Evolutionary conservation across 208 protist genomes (phyloP).

Genomic region (Phytomonas sp.): DNA sequence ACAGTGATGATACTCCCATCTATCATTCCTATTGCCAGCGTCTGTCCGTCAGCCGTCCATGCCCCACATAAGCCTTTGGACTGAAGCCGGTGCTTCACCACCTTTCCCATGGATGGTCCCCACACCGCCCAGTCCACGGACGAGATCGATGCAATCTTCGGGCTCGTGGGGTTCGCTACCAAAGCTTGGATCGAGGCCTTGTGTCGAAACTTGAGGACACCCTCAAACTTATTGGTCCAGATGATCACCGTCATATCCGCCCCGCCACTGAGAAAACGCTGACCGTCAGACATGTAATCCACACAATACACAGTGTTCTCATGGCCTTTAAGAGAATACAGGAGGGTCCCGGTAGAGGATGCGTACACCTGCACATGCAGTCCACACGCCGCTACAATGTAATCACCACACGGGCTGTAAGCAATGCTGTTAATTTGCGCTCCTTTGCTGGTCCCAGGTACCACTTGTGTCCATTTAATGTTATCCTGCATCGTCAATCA

Average conservation of each 20-base stretch:
- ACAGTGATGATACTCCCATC: conserved; percentile 63
- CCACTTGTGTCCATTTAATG: conserved; percentile 47
- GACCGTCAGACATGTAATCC: conserved; percentile 85
- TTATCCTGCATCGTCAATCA: conserved; percentile 1
- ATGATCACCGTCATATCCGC: conserved; percentile 94
- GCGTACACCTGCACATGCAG: conserved; percentile 92
- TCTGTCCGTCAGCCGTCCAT: conserved; percentile 93
- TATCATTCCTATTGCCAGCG: conserved; percentile 88
- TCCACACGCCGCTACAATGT: conserved; percentile 86
- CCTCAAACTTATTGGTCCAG: conserved; percentile 91
- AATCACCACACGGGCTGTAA: conserved; percentile 86
- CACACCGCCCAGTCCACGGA: conserved; percentile 94
- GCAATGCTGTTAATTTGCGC: conserved; percentile 78
- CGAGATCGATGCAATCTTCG: conserved; percentile 86
- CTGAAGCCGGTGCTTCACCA: conserved; percentile 78
- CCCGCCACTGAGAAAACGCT: conserved; percentile 89
- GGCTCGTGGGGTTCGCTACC: conserved; percentile 85
- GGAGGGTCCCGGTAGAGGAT: conserved; percentile 77
- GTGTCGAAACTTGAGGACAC: conserved; percentile 94
- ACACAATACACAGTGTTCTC: conserved; percentile 91
- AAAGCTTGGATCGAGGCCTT: conserved; percentile 93
- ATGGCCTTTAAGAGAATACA: conserved; percentile 93
- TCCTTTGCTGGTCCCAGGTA: conserved; percentile 26
- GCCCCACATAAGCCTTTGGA: conserved; percentile 85
- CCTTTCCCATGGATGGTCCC: conserved; percentile 87